These are phyloP conservation scores for Heliosperma pusillum DNA, from an alignment of 148 eudicot species.

Conservation along the genomic window DNA sequence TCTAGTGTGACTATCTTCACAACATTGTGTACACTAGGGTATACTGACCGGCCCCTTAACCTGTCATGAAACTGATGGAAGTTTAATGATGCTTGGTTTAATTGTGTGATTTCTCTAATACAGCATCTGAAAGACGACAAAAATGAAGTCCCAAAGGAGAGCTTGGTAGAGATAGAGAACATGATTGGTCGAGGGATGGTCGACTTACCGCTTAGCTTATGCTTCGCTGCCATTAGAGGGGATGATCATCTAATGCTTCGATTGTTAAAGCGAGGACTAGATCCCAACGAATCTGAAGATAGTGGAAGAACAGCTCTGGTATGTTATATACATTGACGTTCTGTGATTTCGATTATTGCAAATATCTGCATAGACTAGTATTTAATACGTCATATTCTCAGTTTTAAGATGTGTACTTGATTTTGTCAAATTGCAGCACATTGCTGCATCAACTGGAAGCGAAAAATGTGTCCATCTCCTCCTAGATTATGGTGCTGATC, in stretches of 20 bases:
- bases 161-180: constrained; percentile 60
- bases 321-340: constrained; percentile 10
- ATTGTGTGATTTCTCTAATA: not conserved
- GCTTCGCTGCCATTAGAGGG: constrained; percentile 68
- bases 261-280: constrained; percentile 67
- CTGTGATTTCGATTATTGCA: not conserved
- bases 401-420: not conserved
- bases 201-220: constrained; percentile 72
- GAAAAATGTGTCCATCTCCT: constrained; percentile 74
- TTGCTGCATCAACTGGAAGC: constrained; percentile 81
- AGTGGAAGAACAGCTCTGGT: constrained; percentile 82
- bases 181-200: constrained; percentile 75
- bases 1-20: too few relatives aligned
- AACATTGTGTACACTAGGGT: too few relatives aligned
- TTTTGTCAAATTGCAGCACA: constrained; percentile 49
- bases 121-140: constrained; percentile 64
- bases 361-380: not conserved
- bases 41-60: too few relatives aligned
- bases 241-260: constrained; percentile 62
- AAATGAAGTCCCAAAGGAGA: constrained; percentile 55
- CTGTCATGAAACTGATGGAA: not conserved
- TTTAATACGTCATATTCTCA: not conserved
- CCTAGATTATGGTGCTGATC: constrained; percentile 81
- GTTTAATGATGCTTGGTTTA: not conserved
- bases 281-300: constrained; percentile 87